Evolutionary conservation across 352 stramenopile species (phyloP), one percentile per base, ranked within the genome.

Genomic region (Lagenidium sp.): DNA sequence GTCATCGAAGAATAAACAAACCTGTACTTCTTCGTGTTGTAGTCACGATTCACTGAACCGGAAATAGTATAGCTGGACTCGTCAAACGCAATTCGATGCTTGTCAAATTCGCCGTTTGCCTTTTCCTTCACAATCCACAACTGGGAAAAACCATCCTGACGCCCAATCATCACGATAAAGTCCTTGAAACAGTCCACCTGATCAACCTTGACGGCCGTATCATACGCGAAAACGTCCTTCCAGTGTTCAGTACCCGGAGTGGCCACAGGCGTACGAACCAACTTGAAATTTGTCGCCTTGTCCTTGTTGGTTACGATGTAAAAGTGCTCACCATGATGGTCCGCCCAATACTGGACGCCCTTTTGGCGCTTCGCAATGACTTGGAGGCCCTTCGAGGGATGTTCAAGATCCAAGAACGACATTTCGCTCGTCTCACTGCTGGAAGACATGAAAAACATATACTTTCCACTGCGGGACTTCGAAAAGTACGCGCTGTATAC

Each of bases 271-370:
- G 72, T 77, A 51, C 38, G 71, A 75, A 85, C 95, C 43, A 99
- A 45, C 51, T 96, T 94, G 55, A 97, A 95, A 63, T 99, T 98
- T 18, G 77, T 90, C 20, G 81, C 78, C 44, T 82, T 83, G 56
- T 94, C 85, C 42, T 88, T 80, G 73, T 98, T 98, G 20, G 91
- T 97, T 44, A 84, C 71, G 36, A 98, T 91, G 59, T 96, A 96
- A 44, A 97, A 97, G 50, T 74, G 69, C 47, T 81, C 67, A 40
- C 64, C 65, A 40, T 85, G 85, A 62, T 97, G 88, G 44, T 96
- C 84, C 3, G 96, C 75, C 16, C 69, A 66, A 63, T 95, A 96
- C 21, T 76, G 57, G 36, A 94, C 51, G 12, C 75, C 72, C 47
- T 91, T 77, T 25, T 74, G 26, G 16, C 83, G 75, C 50, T 76